phyloP scores from a whole-genome alignment of 306 rosid genomes.

The Luffa aegyptiaca region DNA sequence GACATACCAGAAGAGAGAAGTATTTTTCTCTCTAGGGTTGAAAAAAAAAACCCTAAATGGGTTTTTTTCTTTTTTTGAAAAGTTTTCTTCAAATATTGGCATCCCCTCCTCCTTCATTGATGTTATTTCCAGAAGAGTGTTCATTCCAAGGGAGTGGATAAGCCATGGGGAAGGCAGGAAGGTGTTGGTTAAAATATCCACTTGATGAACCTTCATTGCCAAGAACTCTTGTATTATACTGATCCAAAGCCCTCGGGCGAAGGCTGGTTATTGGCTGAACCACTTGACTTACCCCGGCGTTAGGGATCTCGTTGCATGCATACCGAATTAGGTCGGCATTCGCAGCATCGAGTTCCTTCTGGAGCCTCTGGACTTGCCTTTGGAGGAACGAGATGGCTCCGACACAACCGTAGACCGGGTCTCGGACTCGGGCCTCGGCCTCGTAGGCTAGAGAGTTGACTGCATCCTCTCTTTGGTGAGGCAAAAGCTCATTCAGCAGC shows the following conservation, averaged over 20 bases:
- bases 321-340: conserved; percentile 72
- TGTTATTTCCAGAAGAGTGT: conserved; percentile 19
- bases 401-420: conserved; percentile 93
- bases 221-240: conserved; percentile 17
- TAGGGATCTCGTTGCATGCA: conserved; percentile 50
- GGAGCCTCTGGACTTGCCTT: conserved; percentile 86
- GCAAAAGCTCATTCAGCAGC: conserved; percentile 87
- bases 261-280: conserved; percentile 12
- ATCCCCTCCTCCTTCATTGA: conserved; percentile 40
- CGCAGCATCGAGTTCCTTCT: conserved; percentile 84
- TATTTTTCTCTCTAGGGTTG: conserved; percentile 15
- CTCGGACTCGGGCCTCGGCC: conserved; percentile 91
- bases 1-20: conserved; percentile 11
- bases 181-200: conserved; percentile 20
- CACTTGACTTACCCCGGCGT: conserved; percentile 15
- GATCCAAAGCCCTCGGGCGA: conserved; percentile 23
- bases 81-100: conserved; percentile 28
- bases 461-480: conserved; percentile 93
- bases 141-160: conserved; percentile 68
- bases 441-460: conserved; percentile 93
- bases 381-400: conserved; percentile 95
- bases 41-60: conserved; percentile 51
- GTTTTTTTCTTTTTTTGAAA: conserved; percentile 4
- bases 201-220: conserved; percentile 26
- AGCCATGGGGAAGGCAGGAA: conserved; percentile 33